Evolutionary conservation across 352 stramenopile genomes (phyloP).

Genomic region (Globisporangium perplexum): DNA sequence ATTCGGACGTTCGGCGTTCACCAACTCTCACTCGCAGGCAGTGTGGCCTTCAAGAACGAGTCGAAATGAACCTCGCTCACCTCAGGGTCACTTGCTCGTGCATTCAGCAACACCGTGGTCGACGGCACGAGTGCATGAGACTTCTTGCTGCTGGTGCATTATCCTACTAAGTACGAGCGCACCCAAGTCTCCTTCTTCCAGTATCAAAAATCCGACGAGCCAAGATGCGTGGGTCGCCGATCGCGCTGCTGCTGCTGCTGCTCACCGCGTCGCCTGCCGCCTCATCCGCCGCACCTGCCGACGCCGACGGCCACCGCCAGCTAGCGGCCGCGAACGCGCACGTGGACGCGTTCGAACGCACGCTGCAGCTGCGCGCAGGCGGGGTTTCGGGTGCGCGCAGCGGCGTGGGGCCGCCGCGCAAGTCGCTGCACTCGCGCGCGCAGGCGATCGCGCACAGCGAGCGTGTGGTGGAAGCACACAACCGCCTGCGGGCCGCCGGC

Average conservation of each 20-base stretch:
- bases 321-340: slow-evolving; percentile 1
- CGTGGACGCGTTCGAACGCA: slow-evolving; percentile 7
- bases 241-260: not conserved
- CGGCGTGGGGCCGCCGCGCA: slow-evolving; percentile 33
- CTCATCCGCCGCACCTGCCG: too few species aligned
- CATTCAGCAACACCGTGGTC: too few species aligned
- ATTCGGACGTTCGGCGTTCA: too few species aligned
- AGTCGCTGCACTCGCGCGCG: slow-evolving; percentile 32
- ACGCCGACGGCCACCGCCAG: not conserved
- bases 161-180: too few species aligned
- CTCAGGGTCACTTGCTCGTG: too few species aligned
- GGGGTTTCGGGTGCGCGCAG: slow-evolving; percentile 4
- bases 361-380: slow-evolving; percentile 4
- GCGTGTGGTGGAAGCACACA: slow-evolving; percentile 37
- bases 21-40: too few species aligned
- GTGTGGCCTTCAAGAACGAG: too few species aligned
- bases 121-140: too few species aligned
- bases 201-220: not conserved
- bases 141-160: too few species aligned
- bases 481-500: slow-evolving; percentile 33
- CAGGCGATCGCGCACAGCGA: slow-evolving; percentile 37
- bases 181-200: not conserved
- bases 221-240: too few species aligned
- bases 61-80: too few species aligned
- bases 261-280: too few species aligned